A percentile compares a stretch with the other conserved stretches of the same genome.
phyloP scores from a whole-genome alignment of 495 filamentous ascomycete genomes.

The Aspergillus affinis region DNA sequence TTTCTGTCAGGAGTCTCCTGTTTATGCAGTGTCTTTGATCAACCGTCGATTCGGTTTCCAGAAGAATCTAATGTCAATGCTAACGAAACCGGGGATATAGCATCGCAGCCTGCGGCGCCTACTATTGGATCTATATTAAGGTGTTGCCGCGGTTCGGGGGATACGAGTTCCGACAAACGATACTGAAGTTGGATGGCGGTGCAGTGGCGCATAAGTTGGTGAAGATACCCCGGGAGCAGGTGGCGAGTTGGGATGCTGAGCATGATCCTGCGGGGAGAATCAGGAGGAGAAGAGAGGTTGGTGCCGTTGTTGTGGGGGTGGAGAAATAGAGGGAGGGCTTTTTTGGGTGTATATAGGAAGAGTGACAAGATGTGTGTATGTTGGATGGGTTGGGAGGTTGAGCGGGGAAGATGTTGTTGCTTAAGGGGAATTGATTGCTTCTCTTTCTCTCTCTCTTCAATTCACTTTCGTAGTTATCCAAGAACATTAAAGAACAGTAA shows the following conservation, averaged over 20 bases:
- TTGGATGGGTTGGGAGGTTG: too few species aligned
- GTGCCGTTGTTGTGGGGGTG: not conserved
- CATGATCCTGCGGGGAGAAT: slow-evolving; percentile 53
- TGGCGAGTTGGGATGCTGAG: slow-evolving; percentile 53
- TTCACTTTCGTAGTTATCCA: too few species aligned
- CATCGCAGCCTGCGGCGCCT: slow-evolving; percentile 49
- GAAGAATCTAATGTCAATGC: not conserved
- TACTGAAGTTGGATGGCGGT: slow-evolving; percentile 47
- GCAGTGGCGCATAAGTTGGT: slow-evolving; percentile 52
- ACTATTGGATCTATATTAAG: slow-evolving; percentile 58
- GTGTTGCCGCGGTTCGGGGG: slow-evolving; percentile 48
- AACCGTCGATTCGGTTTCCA: not conserved
- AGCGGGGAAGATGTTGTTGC: too few species aligned
- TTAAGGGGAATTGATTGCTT: too few species aligned
- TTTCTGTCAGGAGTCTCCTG: not conserved
- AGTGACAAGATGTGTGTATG: too few species aligned
- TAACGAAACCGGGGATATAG: slow-evolving; percentile 25
- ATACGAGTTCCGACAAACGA: slow-evolving; percentile 55
- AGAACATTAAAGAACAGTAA: too few species aligned
- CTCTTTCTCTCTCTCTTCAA: too few species aligned
- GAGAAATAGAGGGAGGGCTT: too few species aligned
- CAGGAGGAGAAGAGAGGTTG: slow-evolving; percentile 1
- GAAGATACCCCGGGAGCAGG: slow-evolving; percentile 50
- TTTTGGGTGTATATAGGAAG: too few species aligned
- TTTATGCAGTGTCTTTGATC: too few species aligned